Evolutionary conservation across 768 basidiomycete species (phyloP).

Genomic region (Candolleomyces aberdarensis): DNA sequence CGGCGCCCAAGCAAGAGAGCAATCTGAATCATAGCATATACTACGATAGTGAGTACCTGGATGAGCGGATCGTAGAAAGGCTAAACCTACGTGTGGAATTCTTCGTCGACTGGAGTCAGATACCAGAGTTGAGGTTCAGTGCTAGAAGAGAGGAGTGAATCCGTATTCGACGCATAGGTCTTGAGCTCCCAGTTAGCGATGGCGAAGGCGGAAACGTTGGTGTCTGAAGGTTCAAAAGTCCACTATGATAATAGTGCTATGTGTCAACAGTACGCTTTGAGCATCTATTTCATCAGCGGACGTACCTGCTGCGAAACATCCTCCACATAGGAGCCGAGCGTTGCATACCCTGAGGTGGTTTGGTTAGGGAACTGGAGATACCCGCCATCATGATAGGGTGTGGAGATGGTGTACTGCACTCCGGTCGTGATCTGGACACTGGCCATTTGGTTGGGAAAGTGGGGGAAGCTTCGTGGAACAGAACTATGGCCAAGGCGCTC

Average conservation of each 20-base stretch:
- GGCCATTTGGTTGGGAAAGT: too few species aligned
- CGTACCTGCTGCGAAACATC: conserved; percentile 1
- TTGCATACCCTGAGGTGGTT: not conserved
- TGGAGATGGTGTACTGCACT: not conserved
- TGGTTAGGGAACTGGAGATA: not conserved
- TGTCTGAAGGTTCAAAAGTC: not conserved
- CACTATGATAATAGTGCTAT: not conserved
- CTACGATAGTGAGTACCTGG: not conserved
- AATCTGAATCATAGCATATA: not conserved
- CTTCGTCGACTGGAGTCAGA: not conserved
- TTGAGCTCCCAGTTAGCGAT: not conserved
- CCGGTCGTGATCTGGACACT: not conserved
- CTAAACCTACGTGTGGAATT: not conserved
- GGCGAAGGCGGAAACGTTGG: not conserved
- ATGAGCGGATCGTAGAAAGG: not conserved
- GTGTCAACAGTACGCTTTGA: not conserved
- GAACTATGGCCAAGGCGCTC: too few species aligned
- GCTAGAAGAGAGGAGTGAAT: not conserved
- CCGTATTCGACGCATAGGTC: not conserved
- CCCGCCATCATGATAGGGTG: not conserved
- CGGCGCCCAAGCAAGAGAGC: not conserved
- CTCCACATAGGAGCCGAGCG: not conserved
- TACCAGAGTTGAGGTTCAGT: not conserved
- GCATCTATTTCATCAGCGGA: not conserved
- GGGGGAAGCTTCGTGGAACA: too few species aligned